Conservation (phyloP, 305 asterid genomes). For the Fraxinus baroniana region DNA sequence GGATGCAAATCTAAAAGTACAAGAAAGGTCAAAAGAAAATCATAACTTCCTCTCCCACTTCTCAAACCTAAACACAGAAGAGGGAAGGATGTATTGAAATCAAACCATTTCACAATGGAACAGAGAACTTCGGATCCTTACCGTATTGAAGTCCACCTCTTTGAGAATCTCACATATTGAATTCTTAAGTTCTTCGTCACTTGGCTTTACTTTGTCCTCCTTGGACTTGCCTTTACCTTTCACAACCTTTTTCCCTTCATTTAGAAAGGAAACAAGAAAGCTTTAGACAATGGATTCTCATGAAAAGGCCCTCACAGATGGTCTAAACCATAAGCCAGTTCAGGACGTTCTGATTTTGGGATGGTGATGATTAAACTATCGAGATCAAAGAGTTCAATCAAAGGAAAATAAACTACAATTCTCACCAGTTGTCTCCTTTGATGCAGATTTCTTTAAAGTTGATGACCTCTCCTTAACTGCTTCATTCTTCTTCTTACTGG, state of each 20-base stretch:
- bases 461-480: conserved; percentile 49
- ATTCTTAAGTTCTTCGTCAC: conserved; percentile 26
- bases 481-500: conserved; percentile 61
- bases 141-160: conserved; percentile 31
- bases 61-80: background rate
- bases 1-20: background rate
- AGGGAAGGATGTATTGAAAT: background rate
- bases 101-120: background rate
- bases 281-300: background rate
- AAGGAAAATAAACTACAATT: conserved; percentile 14
- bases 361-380: background rate
- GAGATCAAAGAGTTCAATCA: background rate
- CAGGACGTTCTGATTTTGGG: background rate
- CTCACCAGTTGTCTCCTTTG: conserved; percentile 56
- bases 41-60: background rate
- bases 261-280: background rate
- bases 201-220: conserved; percentile 27
- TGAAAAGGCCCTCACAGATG: background rate
- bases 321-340: background rate
- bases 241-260: conserved; percentile 36
- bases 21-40: background rate
- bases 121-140: conserved; percentile 17
- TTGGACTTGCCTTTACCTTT: conserved; percentile 30
- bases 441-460: conserved; percentile 47
- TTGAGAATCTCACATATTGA: conserved; percentile 27